A percentile compares a stretch with the other conserved stretches of the same genome.
Evolutionary conservation across 345 rosid species (phyloP).

Genomic region (Iberis pinnata): DNA sequence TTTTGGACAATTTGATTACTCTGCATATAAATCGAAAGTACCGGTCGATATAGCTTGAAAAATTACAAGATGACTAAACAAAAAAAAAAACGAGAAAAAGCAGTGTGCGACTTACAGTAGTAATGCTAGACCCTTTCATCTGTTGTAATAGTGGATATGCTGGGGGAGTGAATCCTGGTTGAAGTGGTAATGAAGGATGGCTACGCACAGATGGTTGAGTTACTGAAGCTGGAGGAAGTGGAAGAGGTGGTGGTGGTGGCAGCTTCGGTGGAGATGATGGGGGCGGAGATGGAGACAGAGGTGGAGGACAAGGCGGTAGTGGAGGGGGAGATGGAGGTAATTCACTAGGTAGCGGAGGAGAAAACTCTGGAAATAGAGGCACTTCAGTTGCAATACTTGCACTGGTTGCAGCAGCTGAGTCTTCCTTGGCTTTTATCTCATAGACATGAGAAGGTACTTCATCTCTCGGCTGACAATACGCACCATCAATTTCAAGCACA

Average conservation of each 20-base stretch:
- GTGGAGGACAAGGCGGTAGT: constrained; percentile 58
- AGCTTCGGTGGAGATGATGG: constrained; percentile 39
- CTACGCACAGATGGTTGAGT: constrained; percentile 36
- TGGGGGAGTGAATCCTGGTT: constrained; percentile 38
- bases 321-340: constrained; percentile 68
- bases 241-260: constrained; percentile 48
- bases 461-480: constrained; percentile 57
- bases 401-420: constrained; percentile 20
- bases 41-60: neutral
- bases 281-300: constrained; percentile 38
- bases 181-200: constrained; percentile 49
- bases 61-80: neutral
- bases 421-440: constrained; percentile 36
- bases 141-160: constrained; percentile 51
- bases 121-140: constrained; percentile 20
- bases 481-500: constrained; percentile 90
- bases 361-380: constrained; percentile 38
- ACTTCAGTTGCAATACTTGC: constrained; percentile 25
- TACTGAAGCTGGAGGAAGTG: constrained; percentile 34
- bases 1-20: constrained; percentile 47
- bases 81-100: constrained; percentile 12
- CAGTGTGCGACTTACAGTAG: constrained; percentile 42
- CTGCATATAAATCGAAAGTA: constrained; percentile 34
- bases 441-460: constrained; percentile 32
- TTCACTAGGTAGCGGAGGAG: constrained; percentile 59